Evolutionary conservation across 73 alveolate genomes (phyloP), one percentile per base, ranked within the genome.

Genomic region (Paramecium sexaurelia): DNA sequence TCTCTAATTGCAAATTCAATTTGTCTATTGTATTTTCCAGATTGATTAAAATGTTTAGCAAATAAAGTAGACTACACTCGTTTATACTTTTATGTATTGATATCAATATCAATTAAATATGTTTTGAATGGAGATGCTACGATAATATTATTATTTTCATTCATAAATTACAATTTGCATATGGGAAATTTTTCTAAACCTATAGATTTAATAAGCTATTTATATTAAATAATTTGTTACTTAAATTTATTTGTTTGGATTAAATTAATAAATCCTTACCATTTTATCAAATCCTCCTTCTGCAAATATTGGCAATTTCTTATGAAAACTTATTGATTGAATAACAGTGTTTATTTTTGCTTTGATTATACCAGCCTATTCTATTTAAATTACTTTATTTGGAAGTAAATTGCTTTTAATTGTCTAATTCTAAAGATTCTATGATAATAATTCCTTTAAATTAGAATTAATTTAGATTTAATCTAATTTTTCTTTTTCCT

Each of bases 1-100:
- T 71, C 87, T 35, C 75, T 47, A 33, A 88, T 55, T 37, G 84
- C 15, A 47, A 88, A 88, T 39, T 88, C 91, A 5, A 88, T 88
- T 69, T 88, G 24, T 88, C 73, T 68, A 69, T 88, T 82, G 24
- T 56, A 88, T 69, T 66, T 88, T 7, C 75, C 68, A 19, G 55
- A 39, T 27, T 27, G 19, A 73, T 33, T 39, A 36, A 39, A 73
- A 36, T 73, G 87, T 19, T 73, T 36, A 32, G 57, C 57, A 36
- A 24, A 40, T 78, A 41, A 78, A 17, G 90, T 39, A 3, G 90
- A 39, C 41, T 61, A 7, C 9, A 78, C 22, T 78, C 73, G 2
- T 9, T 39, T 43, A 43, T 36, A 32, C 51, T 78, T 39, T 39
- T 45, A 24, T 9, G 90, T 19, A 9, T 41, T 29, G n/a, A 40